Base-by-base conservation (phyloP, 495 filamentous ascomycete species). In the Sphaerosporella brunnea region DNA sequence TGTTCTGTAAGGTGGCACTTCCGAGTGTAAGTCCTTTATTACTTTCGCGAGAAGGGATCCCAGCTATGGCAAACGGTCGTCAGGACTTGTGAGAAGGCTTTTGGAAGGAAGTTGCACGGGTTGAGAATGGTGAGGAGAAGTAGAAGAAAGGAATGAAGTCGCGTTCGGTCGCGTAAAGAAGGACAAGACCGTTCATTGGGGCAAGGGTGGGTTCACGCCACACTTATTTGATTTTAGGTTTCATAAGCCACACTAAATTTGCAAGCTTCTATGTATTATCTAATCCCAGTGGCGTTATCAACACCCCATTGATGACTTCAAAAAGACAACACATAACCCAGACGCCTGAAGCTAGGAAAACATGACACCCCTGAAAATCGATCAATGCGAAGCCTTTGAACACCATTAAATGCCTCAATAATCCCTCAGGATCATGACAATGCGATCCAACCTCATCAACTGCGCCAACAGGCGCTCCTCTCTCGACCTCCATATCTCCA, bases 351-450 rank as follows among this genome's bases (percentile, higher is more conserved):
- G n/a, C n/a, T n/a, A n/a, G n/a, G n/a, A n/a, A n/a, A n/a, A n/a
- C n/a, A n/a, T n/a, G n/a, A n/a, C n/a, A n/a, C n/a, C n/a, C n/a
- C n/a, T n/a, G n/a, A n/a, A n/a, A n/a, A n/a, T n/a, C n/a, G n/a
- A n/a, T n/a, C n/a, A n/a, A n/a, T n/a, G n/a, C n/a, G n/a, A n/a
- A n/a, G n/a, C n/a, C n/a, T n/a, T n/a, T n/a, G n/a, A n/a, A n/a
- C n/a, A n/a, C 28, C 13, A 32, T 32, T 13, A 32, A 32, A 32
- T 5, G 5, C 28, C 13, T 32, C 13, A 32, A 32, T 32, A 95
- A 64, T 99, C 90, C 46, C 81, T 69, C 51, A 96, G 70, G 16
- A 87, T 67, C 24, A 78, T 78, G 26, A 96, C 77, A 58, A 92
- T 65, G 41, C 90, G 80, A 68, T 99, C 90, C 54, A 90, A 65